Conservation (phyloP, 768 basidiomycete genomes). For the Porpolomopsis calyptriformis region DNA sequence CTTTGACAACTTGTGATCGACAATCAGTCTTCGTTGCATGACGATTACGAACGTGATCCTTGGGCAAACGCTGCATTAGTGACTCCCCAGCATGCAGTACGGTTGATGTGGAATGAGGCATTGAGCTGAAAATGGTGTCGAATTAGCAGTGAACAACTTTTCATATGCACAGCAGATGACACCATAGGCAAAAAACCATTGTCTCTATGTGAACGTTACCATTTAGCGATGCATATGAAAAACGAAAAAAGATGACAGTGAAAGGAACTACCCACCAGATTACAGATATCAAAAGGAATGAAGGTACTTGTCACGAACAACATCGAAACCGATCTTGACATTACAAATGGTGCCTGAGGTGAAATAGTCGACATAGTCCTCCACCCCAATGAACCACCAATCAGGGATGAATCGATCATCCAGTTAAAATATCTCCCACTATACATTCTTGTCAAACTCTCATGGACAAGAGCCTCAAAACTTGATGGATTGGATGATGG, state of each 20-base stretch:
- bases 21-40: background rate
- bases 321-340: conserved; percentile 26
- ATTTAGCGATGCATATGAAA: background rate
- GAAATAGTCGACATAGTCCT: conserved; percentile 22
- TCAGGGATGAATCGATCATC: background rate
- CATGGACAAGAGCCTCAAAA: conserved; percentile 6
- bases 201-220: background rate
- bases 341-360: conserved; percentile 31
- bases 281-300: conserved; percentile 25
- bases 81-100: conserved; percentile 21
- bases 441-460: conserved; percentile 22
- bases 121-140: conserved; percentile 14
- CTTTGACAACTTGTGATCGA: conserved; percentile 16
- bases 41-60: conserved; percentile 11
- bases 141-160: conserved; percentile 10
- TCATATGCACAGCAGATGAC: conserved; percentile 18
- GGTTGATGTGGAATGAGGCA: conserved; percentile 18
- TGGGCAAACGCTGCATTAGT: conserved; percentile 19
- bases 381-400: conserved; percentile 19
- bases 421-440: conserved; percentile 22
- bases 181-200: conserved; percentile 6
- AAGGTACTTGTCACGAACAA: conserved; percentile 29
- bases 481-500: conserved; percentile 20
- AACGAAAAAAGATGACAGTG: conserved; percentile 7
- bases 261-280: conserved; percentile 5